A percentile compares a stretch with the other conserved stretches of the same genome.
Conservation (phyloP, 202 grass and related monocot species). For the Hordeum pubiflorum region DNA sequence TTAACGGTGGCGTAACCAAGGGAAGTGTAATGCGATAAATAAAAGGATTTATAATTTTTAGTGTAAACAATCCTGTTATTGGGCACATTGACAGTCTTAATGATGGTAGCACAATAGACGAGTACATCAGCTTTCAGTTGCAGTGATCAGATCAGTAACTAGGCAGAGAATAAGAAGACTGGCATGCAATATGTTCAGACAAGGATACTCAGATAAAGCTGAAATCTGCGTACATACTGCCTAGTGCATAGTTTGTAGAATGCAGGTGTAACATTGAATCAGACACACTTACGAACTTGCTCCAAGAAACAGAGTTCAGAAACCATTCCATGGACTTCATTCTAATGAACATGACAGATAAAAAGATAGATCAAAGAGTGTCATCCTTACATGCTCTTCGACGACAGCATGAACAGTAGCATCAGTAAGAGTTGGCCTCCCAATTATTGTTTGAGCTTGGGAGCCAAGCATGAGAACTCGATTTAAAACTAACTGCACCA, state of each 20-base stretch:
- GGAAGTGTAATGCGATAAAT: not conserved
- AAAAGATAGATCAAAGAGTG: not conserved
- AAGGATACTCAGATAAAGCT: constrained; percentile 9
- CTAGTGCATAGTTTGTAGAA: not conserved
- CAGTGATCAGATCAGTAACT: not conserved
- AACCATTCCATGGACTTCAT: constrained; percentile 7
- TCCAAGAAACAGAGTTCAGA: constrained; percentile 19
- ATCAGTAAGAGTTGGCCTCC: constrained; percentile 71
- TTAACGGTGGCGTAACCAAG: not conserved
- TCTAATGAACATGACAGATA: not conserved
- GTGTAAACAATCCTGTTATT: not conserved
- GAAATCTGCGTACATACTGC: not conserved
- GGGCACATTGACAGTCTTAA: not conserved
- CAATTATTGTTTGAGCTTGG: constrained; percentile 77
- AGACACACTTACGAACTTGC: not conserved
- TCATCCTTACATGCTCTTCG: constrained; percentile 89
- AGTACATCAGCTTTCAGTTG: not conserved
- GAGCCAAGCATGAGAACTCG: constrained; percentile 89
- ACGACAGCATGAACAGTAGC: constrained; percentile 79
- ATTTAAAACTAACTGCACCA: constrained; percentile 72
- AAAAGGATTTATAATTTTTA: not conserved
- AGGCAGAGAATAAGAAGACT: not conserved
- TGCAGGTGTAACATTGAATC: not conserved
- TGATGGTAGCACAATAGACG: not conserved
- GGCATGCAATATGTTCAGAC: not conserved